Evolutionary conservation across 2,329 filamentous ascomycete species (phyloP).

Genomic region (Paecilomyces formosus): DNA sequence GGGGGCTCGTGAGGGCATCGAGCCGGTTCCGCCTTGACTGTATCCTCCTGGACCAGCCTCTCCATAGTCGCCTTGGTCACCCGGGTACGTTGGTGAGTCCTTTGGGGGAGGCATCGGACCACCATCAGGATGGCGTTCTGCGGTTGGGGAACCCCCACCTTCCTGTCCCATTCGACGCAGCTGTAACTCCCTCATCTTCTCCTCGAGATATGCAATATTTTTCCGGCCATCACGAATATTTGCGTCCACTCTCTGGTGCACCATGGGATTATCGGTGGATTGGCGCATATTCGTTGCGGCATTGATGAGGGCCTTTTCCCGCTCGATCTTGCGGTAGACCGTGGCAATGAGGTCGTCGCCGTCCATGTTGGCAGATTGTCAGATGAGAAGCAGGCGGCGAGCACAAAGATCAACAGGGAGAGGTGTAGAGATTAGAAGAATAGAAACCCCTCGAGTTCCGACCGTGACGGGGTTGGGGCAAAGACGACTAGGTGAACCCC

Average conservation of each 20-base stretch:
- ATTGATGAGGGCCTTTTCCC: conserved; percentile 90
- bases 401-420: not conserved
- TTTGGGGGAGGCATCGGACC: conserved; percentile 66
- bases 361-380: conserved; percentile 42
- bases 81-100: conserved; percentile 49
- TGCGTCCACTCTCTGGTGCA: conserved; percentile 82
- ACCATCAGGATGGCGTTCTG: conserved; percentile 41
- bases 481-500: not conserved
- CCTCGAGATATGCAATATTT: conserved; percentile 94
- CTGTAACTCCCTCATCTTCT: conserved; percentile 81
- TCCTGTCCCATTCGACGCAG: conserved; percentile 63
- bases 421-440: not conserved
- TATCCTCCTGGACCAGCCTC: conserved; percentile 46
- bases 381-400: conserved; percentile 1
- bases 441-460: not conserved
- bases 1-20: conserved; percentile 75
- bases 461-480: not conserved
- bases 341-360: conserved; percentile 62
- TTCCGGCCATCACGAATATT: conserved; percentile 90
- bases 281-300: conserved; percentile 92
- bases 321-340: conserved; percentile 94
- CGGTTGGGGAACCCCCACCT: conserved; percentile 30
- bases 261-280: conserved; percentile 87
- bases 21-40: conserved; percentile 55
- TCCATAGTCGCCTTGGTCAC: conserved; percentile 59